These are phyloP conservation scores for Marasmius fiardii DNA, from an alignment of 1,284 basidiomycete genomes.

Conservation along the genomic window DNA sequence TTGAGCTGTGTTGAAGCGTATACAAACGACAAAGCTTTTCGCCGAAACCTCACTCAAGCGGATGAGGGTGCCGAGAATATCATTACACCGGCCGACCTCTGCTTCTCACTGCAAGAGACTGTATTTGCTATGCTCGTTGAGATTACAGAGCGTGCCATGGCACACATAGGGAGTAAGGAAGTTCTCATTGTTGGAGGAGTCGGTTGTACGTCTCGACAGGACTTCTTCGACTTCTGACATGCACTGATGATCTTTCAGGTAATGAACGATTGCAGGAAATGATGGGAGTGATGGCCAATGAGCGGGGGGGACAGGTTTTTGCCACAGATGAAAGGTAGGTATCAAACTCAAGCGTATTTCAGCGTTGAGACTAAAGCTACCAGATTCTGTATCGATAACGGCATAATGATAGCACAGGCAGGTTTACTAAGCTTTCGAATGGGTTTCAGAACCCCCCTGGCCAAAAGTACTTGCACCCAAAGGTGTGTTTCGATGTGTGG, in stretches of 20 bases:
- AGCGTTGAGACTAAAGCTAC: conserved; percentile 5
- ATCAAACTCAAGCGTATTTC: background rate
- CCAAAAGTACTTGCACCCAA: conserved; percentile 87
- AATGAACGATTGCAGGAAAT: conserved; percentile 94
- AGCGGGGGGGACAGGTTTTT: conserved; percentile 89
- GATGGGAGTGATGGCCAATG: conserved; percentile 97
- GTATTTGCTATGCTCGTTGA: conserved; percentile 99
- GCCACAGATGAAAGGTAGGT: conserved; percentile 92
- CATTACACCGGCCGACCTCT: conserved; percentile 92
- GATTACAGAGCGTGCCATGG: conserved; percentile 99
- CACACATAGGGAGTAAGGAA: conserved; percentile 94
- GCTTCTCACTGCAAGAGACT: conserved; percentile 96
- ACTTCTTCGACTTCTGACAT: background rate
- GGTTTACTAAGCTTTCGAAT: conserved; percentile 90
- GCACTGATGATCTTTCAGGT: conserved; percentile 41
- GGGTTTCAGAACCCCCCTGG: conserved; percentile 80
- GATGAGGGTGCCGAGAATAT: conserved; percentile 57
- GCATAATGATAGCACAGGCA: conserved; percentile 99
- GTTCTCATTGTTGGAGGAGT: conserved; percentile 98
- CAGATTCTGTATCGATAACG: conserved; percentile 99
- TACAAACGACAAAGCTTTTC: conserved; percentile 76
- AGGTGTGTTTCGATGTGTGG: conserved; percentile 43
- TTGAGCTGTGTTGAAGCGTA: conserved; percentile 88
- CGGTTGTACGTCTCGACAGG: conserved; percentile 69
- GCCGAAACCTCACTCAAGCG: conserved; percentile 34